A percentile compares a stretch with the other conserved stretches of the same genome.
phyloP scores from a whole-genome alignment of 495 filamentous ascomycete species.

The Cercophora samala region DNA sequence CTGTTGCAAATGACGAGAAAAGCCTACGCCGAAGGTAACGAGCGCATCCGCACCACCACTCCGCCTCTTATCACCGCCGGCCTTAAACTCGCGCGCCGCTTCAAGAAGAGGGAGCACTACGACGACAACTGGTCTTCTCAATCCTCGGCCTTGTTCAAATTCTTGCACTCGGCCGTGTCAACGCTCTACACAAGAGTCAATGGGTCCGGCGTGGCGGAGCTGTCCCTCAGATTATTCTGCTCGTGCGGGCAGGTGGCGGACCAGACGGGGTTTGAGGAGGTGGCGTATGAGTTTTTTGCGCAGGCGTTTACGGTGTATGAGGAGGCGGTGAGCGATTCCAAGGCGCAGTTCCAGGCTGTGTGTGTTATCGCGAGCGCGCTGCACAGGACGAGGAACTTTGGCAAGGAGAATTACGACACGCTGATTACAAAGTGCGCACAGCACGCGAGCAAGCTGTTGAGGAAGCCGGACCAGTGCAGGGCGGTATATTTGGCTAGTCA shows the following conservation, averaged over 20 bases:
- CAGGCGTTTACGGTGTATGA: conserved; percentile 99
- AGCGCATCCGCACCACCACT: conserved; percentile 91
- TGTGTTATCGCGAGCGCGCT: conserved; percentile 89
- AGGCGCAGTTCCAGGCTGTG: conserved; percentile 96
- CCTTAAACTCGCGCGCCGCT: conserved; percentile 82
- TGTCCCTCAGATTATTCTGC: conserved; percentile 83
- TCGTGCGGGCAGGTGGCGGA: conserved; percentile 91
- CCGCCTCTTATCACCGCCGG: conserved; percentile 89
- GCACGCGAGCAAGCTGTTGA: conserved; percentile 93
- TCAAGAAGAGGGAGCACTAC: conserved; percentile 89
- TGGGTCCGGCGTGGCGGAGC: conserved; percentile 70
- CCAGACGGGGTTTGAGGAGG: conserved; percentile 88
- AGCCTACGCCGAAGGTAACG: conserved; percentile 87
- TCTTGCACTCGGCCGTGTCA: conserved; percentile 82
- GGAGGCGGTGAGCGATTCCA: conserved; percentile 88
- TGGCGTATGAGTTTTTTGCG: conserved; percentile 96
- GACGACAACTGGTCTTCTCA: conserved; percentile 94
- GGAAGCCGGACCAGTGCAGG: conserved; percentile 96
- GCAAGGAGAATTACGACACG: conserved; percentile 96
- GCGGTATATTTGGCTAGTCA: conserved; percentile 95
- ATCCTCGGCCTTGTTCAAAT: conserved; percentile 85
- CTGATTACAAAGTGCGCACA: conserved; percentile 95
- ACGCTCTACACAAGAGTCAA: conserved; percentile 86
- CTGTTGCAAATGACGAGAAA: conserved; percentile 86
- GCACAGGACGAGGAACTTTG: conserved; percentile 80